Base-by-base conservation (phyloP, 331 rosid species). In the Spiraea crenata region DNA sequence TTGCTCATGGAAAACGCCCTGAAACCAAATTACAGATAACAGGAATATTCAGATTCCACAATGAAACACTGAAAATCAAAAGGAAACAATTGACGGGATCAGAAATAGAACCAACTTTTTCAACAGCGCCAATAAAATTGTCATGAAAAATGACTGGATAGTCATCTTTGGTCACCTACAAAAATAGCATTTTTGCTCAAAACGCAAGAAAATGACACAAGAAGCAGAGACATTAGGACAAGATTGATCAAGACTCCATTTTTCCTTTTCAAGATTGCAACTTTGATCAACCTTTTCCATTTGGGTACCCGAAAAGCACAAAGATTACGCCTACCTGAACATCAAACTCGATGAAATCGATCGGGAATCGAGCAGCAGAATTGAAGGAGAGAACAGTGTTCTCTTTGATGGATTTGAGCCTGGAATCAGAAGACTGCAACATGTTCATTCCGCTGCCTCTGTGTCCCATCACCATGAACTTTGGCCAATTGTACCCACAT, bases 101-200 rank as follows among this genome's bases (percentile, higher is more conserved):
- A 12, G 19, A 15, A 16, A n/a, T 55, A 11, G 41, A 57, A 55
- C 87, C 76, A 74, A 91, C 97, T 70, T 85, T 82, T 4, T 87
- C 89, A 46, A 77, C 71, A 0, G 92, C 45, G 77, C 79, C 59
- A 66, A 92, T 85, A 58, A 74, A 76, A 62, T 72, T 76, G 77
- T 91, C 96, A 59, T 89, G 96, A 87, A 89, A 92, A 78, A 92
- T 87, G 83, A 92, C 83, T 0, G 97, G 97, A 60, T 76, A 92
- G 78, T 75, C 84, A 85, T 89, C 93, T 70, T 57, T 85, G 4
- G 97, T 87, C 66, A 89, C 96, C 97, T 91, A 81, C 90, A 87
- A 84, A 87, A 86, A 86, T 34, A 57, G 19, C n/a, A 25, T 25
- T 14, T 57, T 51, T 44, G 17, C 52, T 75, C 44, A 73, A 42